phyloP scores from a whole-genome alignment of 495 filamentous ascomycete genomes.

The Lentithecium fluviatile region DNA sequence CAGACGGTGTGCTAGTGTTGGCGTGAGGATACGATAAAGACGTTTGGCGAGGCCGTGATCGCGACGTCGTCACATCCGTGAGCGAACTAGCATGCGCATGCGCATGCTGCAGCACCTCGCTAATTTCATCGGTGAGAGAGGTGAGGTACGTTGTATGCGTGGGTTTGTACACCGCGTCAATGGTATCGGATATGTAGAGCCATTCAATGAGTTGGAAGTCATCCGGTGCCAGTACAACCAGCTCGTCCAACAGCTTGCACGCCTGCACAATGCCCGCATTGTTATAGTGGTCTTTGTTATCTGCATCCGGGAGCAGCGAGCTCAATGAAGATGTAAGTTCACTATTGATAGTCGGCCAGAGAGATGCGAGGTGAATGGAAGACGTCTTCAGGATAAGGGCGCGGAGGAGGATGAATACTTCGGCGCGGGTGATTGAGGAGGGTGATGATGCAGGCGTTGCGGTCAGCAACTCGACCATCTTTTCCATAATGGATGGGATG shows the following conservation, averaged over 20 bases:
- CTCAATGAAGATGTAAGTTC: conserved; percentile 83
- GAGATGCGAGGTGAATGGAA: conserved; percentile 69
- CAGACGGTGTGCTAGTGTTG: not conserved
- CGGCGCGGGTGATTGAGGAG: conserved; percentile 81
- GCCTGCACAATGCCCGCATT: conserved; percentile 77
- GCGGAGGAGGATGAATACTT: conserved; percentile 85
- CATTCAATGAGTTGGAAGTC: conserved; percentile 96
- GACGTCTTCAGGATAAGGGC: conserved; percentile 75
- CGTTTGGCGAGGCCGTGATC: not conserved
- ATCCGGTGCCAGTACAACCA: conserved; percentile 83
- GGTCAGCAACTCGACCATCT: conserved; percentile 77
- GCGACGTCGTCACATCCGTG: conserved; percentile 36
- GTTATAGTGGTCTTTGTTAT: conserved; percentile 74
- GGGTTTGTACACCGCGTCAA: conserved; percentile 90
- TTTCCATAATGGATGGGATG: conserved; percentile 71
- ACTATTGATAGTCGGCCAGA: conserved; percentile 88
- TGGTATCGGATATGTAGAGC: conserved; percentile 95
- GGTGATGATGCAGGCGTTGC: conserved; percentile 90
- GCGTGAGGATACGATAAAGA: not conserved
- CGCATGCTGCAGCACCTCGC: conserved; percentile 59
- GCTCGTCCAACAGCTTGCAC: conserved; percentile 83
- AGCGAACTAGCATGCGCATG: conserved; percentile 42
- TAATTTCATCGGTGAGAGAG: conserved; percentile 82
- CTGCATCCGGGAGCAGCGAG: conserved; percentile 63
- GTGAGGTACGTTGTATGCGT: conserved; percentile 63